A percentile compares a stretch with the other conserved stretches of the same genome.
These are phyloP conservation scores for Solanum microdontum DNA, from an alignment of 257 asterid genomes.

Conservation along the genomic window DNA sequence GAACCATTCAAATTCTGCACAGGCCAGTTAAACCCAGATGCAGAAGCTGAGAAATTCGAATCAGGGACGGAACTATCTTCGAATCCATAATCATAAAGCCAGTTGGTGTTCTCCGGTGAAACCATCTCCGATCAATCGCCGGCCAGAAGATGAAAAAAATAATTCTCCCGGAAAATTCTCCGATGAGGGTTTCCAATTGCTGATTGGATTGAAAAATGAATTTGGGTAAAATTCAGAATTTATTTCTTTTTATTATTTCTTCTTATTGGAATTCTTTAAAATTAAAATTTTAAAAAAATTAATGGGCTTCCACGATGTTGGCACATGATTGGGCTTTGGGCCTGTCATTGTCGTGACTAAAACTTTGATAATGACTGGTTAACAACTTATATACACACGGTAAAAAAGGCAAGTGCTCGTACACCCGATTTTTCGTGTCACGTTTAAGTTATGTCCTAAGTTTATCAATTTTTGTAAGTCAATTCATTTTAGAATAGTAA, in stretches of 20 bases:
- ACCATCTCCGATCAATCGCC: conserved; percentile 53
- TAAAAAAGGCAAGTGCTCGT: background rate
- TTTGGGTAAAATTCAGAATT: background rate
- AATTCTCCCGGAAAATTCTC: background rate
- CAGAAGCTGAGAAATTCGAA: conserved; percentile 38
- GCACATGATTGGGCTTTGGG: background rate
- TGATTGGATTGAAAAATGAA: background rate
- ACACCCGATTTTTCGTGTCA: background rate
- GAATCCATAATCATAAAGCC: conserved; percentile 80
- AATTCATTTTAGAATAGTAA: background rate
- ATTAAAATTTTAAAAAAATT: too few relatives aligned
- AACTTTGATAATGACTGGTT: background rate
- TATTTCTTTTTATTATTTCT: background rate
- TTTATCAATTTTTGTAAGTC: background rate
- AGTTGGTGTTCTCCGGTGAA: conserved; percentile 71
- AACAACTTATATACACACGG: background rate
- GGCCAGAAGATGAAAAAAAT: background rate
- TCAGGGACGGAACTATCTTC: conserved; percentile 57
- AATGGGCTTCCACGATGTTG: background rate
- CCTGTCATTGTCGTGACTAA: background rate
- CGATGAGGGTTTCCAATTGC: background rate
- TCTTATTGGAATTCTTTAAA: background rate
- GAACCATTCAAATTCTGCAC: conserved; percentile 51
- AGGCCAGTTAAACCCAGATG: conserved; percentile 66
- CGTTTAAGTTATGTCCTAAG: background rate